Evolutionary conservation across 768 basidiomycete genomes (phyloP).

Genomic region (Leucocoprinus leucothites): DNA sequence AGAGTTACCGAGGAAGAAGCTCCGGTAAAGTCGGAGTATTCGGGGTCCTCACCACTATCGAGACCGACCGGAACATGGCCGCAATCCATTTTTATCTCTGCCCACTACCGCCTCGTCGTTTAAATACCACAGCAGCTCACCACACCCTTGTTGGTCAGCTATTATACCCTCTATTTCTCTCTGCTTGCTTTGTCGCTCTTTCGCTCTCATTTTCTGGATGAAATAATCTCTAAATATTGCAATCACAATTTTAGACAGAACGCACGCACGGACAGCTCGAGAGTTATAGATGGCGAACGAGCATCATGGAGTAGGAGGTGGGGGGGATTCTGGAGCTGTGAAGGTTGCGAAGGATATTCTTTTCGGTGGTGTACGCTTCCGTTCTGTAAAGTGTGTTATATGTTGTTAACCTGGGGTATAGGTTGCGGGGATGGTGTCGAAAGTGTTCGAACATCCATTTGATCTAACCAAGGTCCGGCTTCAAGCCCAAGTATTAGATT

Average conservation of each 20-base stretch:
- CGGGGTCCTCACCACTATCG: too few species aligned
- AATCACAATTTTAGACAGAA: background rate
- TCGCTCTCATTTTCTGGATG: background rate
- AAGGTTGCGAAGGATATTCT: conserved; percentile 44
- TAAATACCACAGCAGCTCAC: too few species aligned
- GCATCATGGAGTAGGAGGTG: background rate
- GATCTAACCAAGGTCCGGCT: conserved; percentile 94
- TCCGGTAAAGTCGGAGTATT: too few species aligned
- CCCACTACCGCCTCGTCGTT: too few species aligned
- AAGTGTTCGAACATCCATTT: conserved; percentile 90
- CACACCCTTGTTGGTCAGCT: background rate
- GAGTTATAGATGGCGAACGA: background rate
- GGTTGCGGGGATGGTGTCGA: conserved; percentile 83
- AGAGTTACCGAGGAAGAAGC: too few species aligned
- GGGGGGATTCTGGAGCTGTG: conserved; percentile 1
- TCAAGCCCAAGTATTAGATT: conserved; percentile 78
- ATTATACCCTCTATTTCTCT: background rate
- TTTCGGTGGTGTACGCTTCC: conserved; percentile 52
- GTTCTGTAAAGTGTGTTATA: background rate
- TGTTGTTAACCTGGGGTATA: conserved; percentile 22
- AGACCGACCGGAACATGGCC: too few species aligned
- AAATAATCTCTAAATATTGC: too few species aligned
- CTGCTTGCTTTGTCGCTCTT: background rate
- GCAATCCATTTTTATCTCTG: too few species aligned
- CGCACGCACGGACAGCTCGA: background rate